Conservation (phyloP, 176 grass and related monocot genomes). For the Aechmea fasciata region DNA sequence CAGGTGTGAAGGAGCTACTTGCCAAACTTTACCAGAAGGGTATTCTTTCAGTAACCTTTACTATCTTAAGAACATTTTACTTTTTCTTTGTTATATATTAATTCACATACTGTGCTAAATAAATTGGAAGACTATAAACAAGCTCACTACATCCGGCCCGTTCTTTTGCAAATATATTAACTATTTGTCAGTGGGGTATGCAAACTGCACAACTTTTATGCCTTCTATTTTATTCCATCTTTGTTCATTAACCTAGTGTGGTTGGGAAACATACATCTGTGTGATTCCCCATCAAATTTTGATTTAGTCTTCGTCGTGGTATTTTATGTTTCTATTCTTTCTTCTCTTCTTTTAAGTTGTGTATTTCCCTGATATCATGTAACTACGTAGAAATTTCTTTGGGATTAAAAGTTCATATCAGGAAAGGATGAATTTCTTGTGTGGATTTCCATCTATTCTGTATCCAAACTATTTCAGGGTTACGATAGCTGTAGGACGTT, state of each 20-base stretch:
- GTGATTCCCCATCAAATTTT: neutral
- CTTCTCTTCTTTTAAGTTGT: no score
- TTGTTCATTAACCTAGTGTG: neutral
- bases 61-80: neutral
- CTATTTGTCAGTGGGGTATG: neutral
- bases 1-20: constrained; percentile 86
- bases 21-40: constrained; percentile 92
- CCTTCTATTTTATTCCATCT: no score
- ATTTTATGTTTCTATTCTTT: no score
- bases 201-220: no score
- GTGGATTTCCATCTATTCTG: neutral
- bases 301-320: no score
- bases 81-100: neutral
- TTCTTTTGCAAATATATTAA: neutral
- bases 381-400: neutral
- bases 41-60: constrained; percentile 11
- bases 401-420: neutral
- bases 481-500: neutral
- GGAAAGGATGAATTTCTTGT: neutral
- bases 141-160: neutral
- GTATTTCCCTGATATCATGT: neutral
- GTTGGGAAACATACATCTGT: neutral
- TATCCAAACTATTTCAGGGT: neutral
- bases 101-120: neutral
- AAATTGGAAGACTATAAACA: neutral